Base-by-base conservation (phyloP, 495 filamentous ascomycete species). In the Penicillium salamii region DNA sequence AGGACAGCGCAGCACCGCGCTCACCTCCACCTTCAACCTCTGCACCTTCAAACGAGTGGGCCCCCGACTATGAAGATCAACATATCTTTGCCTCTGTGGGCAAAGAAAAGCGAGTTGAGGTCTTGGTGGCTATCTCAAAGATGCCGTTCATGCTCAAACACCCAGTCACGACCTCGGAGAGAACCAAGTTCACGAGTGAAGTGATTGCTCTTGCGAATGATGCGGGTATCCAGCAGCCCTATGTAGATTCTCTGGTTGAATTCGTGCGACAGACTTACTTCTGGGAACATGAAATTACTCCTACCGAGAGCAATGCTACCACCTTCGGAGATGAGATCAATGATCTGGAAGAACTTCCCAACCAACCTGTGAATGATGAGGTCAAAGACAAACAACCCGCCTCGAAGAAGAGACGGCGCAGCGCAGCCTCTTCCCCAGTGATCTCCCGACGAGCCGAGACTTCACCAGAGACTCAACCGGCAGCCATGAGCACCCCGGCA, bases 261-360 rank as follows among this genome's bases (percentile, higher is more conserved):
- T 59, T 59, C 32, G 46, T 66, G 19, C 62, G 58, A n/a, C n/a
- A 37, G 23, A 34, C 46, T 2, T 72, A 63, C 46, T 46, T 66
- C 8, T 48, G 56, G 3, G 5, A 39, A 7, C 31, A 41, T 19
- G 51, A 37, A 5, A 42, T 45, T 26, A 7, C 5, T 1, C 19
- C 17, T 3, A 20, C 17, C n/a, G 24, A 18, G 14, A 5, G 32
- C 33, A 54, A 49, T 2, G 55, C 49, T 0, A 46, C 48, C 3
- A 20, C 44, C 5, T 67, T 65, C 32, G 66, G 63, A 4, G 49
- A 63, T 14, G 59, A 67, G 36, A 46, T 62, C 17, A 50, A 66
- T 5, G 45, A 56, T 12, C 40, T 46, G 31, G 23, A 34, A 28
- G 29, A 49, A 28, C 15, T 26, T 26, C 23, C 23, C 23, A 26